Conservation (phyloP, 352 stramenopile genomes). For the Elongisporangium undulatum region DNA sequence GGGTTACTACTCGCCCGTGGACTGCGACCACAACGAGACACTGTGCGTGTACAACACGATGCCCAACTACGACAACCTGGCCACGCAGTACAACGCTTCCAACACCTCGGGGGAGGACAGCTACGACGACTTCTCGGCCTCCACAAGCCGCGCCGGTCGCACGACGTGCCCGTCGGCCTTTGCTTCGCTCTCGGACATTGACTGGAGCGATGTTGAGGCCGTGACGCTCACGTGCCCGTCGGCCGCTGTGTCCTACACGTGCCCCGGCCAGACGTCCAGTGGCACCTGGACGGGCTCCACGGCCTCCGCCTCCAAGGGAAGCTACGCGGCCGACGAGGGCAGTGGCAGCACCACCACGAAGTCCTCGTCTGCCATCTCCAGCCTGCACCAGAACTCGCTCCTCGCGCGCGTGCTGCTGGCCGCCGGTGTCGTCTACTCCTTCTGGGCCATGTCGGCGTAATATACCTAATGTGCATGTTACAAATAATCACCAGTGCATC, state of each 20-base stretch:
- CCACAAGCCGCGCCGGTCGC: constrained; percentile 9
- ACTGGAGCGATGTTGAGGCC: constrained; percentile 35
- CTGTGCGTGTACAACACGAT: constrained; percentile 65
- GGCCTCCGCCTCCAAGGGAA: not conserved
- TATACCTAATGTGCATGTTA: too few species aligned
- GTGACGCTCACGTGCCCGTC: constrained; percentile 23
- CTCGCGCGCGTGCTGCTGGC: not conserved
- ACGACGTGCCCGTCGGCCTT: constrained; percentile 29
- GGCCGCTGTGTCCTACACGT: constrained; percentile 21
- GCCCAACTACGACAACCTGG: constrained; percentile 74
- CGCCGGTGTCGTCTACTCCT: not conserved
- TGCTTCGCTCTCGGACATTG: constrained; percentile 24
- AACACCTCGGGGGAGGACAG: constrained; percentile 24
- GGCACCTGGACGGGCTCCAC: constrained; percentile 23
- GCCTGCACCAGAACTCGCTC: not conserved
- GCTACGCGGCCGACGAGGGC: not conserved
- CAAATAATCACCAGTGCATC: too few species aligned
- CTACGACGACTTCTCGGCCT: constrained; percentile 28
- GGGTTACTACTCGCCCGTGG: constrained; percentile 71
- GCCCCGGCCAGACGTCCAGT: constrained; percentile 30
- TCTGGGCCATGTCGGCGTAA: not conserved
- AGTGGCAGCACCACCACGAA: constrained; percentile 6
- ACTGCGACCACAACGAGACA: constrained; percentile 56
- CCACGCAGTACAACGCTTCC: constrained; percentile 41
- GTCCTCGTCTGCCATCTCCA: not conserved